Base-by-base conservation (phyloP, 192 early-diverging fungal species). In the Mortierella hygrophila region DNA sequence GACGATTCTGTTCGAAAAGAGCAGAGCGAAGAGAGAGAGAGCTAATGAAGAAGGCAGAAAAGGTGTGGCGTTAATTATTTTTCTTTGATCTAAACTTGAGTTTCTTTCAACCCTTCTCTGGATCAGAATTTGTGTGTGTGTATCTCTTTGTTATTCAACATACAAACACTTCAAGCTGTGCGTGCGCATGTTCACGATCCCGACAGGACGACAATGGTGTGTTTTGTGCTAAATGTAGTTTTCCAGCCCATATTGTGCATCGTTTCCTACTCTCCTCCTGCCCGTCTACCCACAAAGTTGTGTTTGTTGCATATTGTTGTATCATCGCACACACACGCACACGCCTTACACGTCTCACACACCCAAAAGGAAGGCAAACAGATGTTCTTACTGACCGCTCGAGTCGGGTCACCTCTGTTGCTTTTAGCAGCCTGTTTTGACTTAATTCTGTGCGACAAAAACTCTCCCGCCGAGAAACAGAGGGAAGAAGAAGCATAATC, bases 91-190 rank as follows among this genome's bases (percentile, higher is more conserved):
- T 70, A 70, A 70, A 41, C 69, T 41, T 42, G 69, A 20, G 11
- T 70, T 35, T 4, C 37, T 3, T 11, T 41, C 35, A 6, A 16
- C 2, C n/a, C 37, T 18, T 13, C 44, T 46, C 38, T 40, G 38
- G 38, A 40, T 40, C 38, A 40, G 38, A 40, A 3, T 40, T 6
- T 40, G 38, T 6, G 4, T 68, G 32, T 16, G 21, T 68, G 29
- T 37, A 1, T 68, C 2, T 68, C 9, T 37, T 1, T 29, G 13
- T 68, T 18, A 41, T 70, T 38, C 40, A 21, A 70, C 23, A 70
- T 7, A 38, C 60, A 65, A 65, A 65, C 60, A 65, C 60, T 65
- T 65, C 60, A 65, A 26, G 60, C 60, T 65, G 60, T 65, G 60
- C 60, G 60, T 65, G 60, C 60, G 29, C 60, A 65, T 65, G 60